Evolutionary conservation across 257 asterid genomes (phyloP).

Genomic region (Coffea eugenioides): DNA sequence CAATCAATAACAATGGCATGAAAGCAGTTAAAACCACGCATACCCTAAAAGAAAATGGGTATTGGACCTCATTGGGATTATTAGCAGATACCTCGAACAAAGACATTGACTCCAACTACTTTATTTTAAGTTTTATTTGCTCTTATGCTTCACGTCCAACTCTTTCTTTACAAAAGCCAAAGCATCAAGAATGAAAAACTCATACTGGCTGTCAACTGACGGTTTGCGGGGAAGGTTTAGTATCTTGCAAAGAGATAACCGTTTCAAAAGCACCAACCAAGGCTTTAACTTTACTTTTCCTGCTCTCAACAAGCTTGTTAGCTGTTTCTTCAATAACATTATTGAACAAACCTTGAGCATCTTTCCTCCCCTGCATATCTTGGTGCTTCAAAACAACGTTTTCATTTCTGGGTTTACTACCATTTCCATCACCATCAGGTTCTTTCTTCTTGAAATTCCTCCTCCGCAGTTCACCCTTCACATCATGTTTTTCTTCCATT

Average conservation of each 20-base stretch:
- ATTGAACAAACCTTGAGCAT: constrained; percentile 66
- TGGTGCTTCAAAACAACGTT: constrained; percentile 66
- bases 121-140: constrained; percentile 1
- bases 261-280: constrained; percentile 94
- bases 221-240: constrained; percentile 42
- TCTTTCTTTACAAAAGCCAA: background rate
- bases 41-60: constrained; percentile 4
- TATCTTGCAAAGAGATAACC: constrained; percentile 76
- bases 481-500: constrained; percentile 34
- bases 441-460: constrained; percentile 39
- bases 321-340: constrained; percentile 85
- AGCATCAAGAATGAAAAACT: constrained; percentile 9
- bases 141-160: constrained; percentile 10
- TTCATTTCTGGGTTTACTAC: constrained; percentile 25
- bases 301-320: constrained; percentile 72
- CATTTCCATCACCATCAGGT: constrained; percentile 23
- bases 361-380: constrained; percentile 63
- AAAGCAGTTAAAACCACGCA: constrained; percentile 1
- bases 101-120: constrained; percentile 1
- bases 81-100: constrained; percentile 10
- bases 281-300: constrained; percentile 91
- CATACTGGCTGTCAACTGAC: constrained; percentile 27
- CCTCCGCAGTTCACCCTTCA: constrained; percentile 38
- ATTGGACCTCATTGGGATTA: background rate
- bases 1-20: background rate